Evolutionary conservation across 176 grass and related monocot species (phyloP).

Genomic region (Aegilops tauschii): DNA sequence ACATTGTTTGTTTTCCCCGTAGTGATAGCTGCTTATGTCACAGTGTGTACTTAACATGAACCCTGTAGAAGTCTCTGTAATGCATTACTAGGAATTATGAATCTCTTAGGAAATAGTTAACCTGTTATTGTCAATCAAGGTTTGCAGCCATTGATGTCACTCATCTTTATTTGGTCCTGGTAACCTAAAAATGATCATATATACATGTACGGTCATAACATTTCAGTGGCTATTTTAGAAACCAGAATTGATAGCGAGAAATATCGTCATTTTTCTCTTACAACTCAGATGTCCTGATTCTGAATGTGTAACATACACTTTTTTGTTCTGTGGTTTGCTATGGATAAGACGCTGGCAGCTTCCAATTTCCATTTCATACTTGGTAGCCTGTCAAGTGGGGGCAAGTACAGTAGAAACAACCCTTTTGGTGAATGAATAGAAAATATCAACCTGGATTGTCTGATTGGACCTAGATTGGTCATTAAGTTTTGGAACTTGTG

Average conservation of each 20-base stretch:
- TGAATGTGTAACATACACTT: background rate
- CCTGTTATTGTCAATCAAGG: background rate
- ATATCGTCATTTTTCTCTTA: background rate
- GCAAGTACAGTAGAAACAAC: too few species aligned
- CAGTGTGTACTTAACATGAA: background rate
- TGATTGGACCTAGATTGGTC: too few species aligned
- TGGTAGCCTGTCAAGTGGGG: background rate
- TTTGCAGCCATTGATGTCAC: background rate
- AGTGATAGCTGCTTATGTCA: background rate
- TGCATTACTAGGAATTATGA: background rate
- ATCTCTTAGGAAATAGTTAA: background rate
- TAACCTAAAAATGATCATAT: background rate
- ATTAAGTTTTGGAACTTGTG: too few species aligned
- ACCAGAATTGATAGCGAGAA: background rate
- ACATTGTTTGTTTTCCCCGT: background rate
- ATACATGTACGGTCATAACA: background rate
- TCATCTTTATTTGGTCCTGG: background rate
- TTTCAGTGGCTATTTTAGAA: background rate
- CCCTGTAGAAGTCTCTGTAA: background rate
- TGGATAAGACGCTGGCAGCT: background rate
- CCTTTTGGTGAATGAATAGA: too few species aligned
- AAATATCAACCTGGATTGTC: too few species aligned
- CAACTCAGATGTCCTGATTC: background rate
- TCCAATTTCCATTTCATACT: background rate
- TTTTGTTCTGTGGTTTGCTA: background rate